Percentiles rank a stretch among this genome's conserved stretches.
These are phyloP conservation scores for Parafenestella ontariensis DNA, from an alignment of 2,329 filamentous ascomycete genomes.

Conservation along the genomic window DNA sequence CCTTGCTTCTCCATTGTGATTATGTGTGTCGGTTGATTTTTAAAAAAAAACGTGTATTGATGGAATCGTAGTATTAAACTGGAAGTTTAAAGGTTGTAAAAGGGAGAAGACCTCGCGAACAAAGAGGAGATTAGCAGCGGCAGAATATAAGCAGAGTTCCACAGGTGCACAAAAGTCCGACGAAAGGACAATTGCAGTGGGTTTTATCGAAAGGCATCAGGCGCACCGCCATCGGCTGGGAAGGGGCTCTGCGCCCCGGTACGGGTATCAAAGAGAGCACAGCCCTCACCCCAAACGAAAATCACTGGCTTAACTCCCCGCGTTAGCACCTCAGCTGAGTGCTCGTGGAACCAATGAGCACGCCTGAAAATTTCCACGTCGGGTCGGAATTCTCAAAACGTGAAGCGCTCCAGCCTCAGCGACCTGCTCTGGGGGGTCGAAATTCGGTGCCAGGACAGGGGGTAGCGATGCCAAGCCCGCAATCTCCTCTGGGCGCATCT, in stretches of 20 bases:
- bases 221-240: conserved; percentile 20
- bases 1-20: conserved; percentile 46
- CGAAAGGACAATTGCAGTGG: not conserved
- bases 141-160: not conserved
- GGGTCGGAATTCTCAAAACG: not conserved
- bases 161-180: not conserved
- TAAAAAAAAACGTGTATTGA: not conserved
- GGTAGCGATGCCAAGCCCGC: conserved; percentile 29
- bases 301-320: conserved; percentile 11
- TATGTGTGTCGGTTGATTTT: not conserved
- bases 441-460: conserved; percentile 3
- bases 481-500: conserved; percentile 17
- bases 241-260: conserved; percentile 7
- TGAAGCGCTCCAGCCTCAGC: conserved; percentile 21
- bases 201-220: conserved; percentile 18
- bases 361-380: conserved; percentile 1
- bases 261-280: conserved; percentile 15
- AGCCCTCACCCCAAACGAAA: conserved; percentile 23
- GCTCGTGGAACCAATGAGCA: conserved; percentile 14
- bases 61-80: not conserved
- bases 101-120: not conserved
- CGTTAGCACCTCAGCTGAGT: conserved; percentile 6
- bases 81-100: not conserved
- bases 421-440: conserved; percentile 4
- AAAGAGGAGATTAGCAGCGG: not conserved